Evolutionary conservation across 352 stramenopile species (phyloP).

Genomic region (Achlya hypogyna): DNA sequence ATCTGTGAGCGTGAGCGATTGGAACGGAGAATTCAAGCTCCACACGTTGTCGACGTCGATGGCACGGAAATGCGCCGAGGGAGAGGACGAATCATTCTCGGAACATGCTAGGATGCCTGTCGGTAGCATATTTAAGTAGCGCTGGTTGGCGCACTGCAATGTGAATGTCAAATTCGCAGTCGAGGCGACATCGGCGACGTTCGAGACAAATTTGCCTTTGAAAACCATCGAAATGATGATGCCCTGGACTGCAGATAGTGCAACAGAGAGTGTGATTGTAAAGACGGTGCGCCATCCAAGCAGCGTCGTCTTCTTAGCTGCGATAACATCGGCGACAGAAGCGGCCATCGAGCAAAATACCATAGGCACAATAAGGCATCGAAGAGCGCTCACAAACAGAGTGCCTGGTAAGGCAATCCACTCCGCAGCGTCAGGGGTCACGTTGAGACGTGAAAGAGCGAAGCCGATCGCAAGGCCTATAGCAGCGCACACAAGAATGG

Average conservation of each 20-base stretch:
- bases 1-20: slow-evolving; percentile 35
- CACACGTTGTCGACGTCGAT: slow-evolving; percentile 44
- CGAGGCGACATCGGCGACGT: background rate
- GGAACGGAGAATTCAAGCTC: background rate
- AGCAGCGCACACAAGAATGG: background rate
- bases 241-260: slow-evolving; percentile 37
- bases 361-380: slow-evolving; percentile 64
- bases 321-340: slow-evolving; percentile 63
- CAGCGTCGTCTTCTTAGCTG: slow-evolving; percentile 57
- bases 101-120: background rate
- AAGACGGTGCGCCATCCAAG: slow-evolving; percentile 55
- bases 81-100: background rate
- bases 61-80: slow-evolving; percentile 23
- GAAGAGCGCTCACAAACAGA: slow-evolving; percentile 63
- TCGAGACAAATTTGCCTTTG: slow-evolving; percentile 21
- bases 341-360: slow-evolving; percentile 73
- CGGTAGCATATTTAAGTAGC: background rate
- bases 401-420: slow-evolving; percentile 61
- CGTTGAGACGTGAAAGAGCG: slow-evolving; percentile 18
- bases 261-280: slow-evolving; percentile 47
- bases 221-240: slow-evolving; percentile 48
- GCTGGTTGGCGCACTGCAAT: background rate
- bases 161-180: background rate
- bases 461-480: slow-evolving; percentile 35
- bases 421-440: slow-evolving; percentile 31